Base-by-base conservation (phyloP, 305 asterid genomes). In the Andrographis paniculata region DNA sequence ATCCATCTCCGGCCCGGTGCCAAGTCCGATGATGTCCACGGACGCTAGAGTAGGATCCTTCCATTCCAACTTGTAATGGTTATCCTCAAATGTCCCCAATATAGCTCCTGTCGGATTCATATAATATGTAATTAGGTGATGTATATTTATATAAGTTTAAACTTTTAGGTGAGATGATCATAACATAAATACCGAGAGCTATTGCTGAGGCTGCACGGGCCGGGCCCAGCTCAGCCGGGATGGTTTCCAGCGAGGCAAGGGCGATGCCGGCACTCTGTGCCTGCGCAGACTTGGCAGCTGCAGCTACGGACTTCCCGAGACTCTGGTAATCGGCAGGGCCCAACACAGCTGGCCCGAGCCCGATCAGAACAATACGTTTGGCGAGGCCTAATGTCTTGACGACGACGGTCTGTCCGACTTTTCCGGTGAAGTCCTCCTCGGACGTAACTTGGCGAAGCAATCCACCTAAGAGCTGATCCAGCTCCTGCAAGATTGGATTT, bases 401-500 rank as follows among this genome's bases (percentile, higher is more conserved):
- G n/a, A n/a, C n/a, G n/a, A n/a, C n/a, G n/a, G n/a, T n/a, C 61
- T 74, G 87, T 45, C 92, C 92, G 4, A 65, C 44, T 60, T 80
- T 77, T 23, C 87, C 92, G n/a, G 79, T 67, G 64, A 80, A 80
- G 45, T 74, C 80, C 60, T 80, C 87, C 73, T 72, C 84, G 0
- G 50, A 42, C 19, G 86, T 68, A n/a, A 64, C 84, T 53, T 74
- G 79, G 15, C 83, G 67, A 48, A 80, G 54, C 70, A 69, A 63
- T 28, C 84, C 92, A 44, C 62, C 66, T 20, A 77, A 63, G 33
- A 59, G 53, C 20, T 72, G 67, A 60, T 80, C 92, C 45, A 80
- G 58, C 52, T 67, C 67, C 52, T 72, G 76, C 71, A 80, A 60
- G 52, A 70, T 55, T 9, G 61, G 44, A 61, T 80, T 77, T 43